A percentile compares a stretch with the other conserved stretches of the same genome.
Evolutionary conservation across 2,329 filamentous ascomycete species (phyloP).

Genomic region (Sordariomycetes sp.): DNA sequence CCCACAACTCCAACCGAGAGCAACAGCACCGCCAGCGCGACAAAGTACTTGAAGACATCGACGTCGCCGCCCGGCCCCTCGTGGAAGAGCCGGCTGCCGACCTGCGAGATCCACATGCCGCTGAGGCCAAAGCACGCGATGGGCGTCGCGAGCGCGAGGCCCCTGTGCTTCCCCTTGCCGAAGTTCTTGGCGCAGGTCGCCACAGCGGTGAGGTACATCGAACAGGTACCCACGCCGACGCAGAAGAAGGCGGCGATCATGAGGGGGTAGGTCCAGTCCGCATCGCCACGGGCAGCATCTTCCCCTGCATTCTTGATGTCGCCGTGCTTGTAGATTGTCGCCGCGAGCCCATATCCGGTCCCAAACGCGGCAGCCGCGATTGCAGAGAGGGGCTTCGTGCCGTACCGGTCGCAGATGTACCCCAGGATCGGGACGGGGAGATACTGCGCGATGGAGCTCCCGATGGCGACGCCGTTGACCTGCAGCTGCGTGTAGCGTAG

Average conservation of each 20-base stretch:
- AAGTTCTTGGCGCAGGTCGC: slow-evolving; percentile 98
- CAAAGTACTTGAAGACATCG: slow-evolving; percentile 74
- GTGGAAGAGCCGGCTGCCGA: slow-evolving; percentile 66
- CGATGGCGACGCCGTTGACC: slow-evolving; percentile 81
- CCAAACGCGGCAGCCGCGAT: slow-evolving; percentile 64
- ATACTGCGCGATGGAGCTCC: slow-evolving; percentile 80
- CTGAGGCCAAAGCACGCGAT: slow-evolving; percentile 90
- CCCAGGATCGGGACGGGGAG: slow-evolving; percentile 83
- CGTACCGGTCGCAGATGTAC: slow-evolving; percentile 81
- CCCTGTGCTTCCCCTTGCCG: slow-evolving; percentile 74
- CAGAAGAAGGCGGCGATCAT: slow-evolving; percentile 80
- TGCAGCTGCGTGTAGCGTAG: slow-evolving; percentile 83
- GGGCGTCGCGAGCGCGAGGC: slow-evolving; percentile 76
- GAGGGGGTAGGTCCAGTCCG: slow-evolving; percentile 56
- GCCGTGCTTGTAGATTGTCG: slow-evolving; percentile 52
- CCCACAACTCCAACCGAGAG: slow-evolving; percentile 60
- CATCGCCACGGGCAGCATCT: slow-evolving; percentile 10
- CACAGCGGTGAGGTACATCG: slow-evolving; percentile 83
- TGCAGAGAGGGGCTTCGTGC: slow-evolving; percentile 64
- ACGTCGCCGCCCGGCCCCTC: slow-evolving; percentile 55
- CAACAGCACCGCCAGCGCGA: slow-evolving; percentile 69
- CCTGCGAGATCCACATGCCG: slow-evolving; percentile 90
- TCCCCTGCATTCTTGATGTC: slow-evolving; percentile 18
- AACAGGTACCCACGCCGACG: slow-evolving; percentile 72
- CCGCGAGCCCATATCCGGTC: slow-evolving; percentile 70